Evolutionary conservation across 805 yeast species (phyloP).

Genomic region (Lipomyces kockii): DNA sequence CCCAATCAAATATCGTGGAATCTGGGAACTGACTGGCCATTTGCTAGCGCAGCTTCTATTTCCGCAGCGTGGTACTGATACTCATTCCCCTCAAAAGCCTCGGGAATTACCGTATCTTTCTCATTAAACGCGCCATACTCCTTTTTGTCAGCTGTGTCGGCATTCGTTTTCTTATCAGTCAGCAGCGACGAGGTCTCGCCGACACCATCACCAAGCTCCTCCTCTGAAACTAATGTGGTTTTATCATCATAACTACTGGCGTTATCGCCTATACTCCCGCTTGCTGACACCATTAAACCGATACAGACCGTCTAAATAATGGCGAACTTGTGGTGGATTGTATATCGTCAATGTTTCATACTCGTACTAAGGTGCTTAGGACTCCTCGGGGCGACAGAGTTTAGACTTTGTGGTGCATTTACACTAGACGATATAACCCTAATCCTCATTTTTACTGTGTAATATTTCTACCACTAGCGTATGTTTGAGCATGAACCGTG

Average conservation of each 20-base stretch:
- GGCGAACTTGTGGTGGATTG: too few relatives aligned
- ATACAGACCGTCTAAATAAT: too few relatives aligned
- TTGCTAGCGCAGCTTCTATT: slow-evolving; percentile 21
- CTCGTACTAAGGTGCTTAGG: too few relatives aligned
- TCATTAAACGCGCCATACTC: slow-evolving; percentile 1
- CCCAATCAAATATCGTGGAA: not conserved
- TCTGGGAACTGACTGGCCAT: slow-evolving; percentile 24
- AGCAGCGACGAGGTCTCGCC: slow-evolving; percentile 16
- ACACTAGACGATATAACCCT: too few relatives aligned
- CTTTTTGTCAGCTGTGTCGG: slow-evolving; percentile 7
- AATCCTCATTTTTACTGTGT: too few relatives aligned
- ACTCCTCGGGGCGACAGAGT: too few relatives aligned
- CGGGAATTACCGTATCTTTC: not conserved
- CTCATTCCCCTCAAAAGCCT: slow-evolving; percentile 19
- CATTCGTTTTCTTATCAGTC: not conserved
- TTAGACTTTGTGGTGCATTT: too few relatives aligned
- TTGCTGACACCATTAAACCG: not conserved
- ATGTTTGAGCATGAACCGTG: too few relatives aligned
- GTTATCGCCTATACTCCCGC: not conserved
- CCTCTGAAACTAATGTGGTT: slow-evolving; percentile 3
- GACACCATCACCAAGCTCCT: slow-evolving; percentile 9
- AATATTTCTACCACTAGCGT: too few relatives aligned
- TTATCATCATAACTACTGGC: slow-evolving; percentile 20
- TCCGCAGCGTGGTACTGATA: slow-evolving; percentile 27
- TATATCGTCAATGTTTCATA: too few relatives aligned